Percentiles rank a stretch among this genome's conserved stretches.
Evolutionary conservation across 805 yeast species (phyloP).

Genomic region (Candida broadrunensis): DNA sequence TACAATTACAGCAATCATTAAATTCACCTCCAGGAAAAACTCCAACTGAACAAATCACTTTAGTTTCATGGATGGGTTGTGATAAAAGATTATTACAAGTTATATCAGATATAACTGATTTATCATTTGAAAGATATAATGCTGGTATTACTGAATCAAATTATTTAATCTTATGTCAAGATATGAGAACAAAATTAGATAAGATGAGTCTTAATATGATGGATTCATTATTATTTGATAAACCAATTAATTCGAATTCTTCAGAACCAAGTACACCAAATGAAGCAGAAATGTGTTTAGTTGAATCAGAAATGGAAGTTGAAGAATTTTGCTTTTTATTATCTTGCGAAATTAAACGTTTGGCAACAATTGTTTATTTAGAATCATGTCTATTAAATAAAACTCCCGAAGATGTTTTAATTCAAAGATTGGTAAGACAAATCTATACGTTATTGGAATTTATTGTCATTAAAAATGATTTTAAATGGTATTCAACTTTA

Average conservation of each 20-base stretch:
- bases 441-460: constrained; percentile 18
- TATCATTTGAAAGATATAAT: constrained; percentile 23
- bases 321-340: constrained; percentile 25
- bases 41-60: constrained; percentile 3
- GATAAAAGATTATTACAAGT: constrained; percentile 19
- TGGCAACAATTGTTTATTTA: constrained; percentile 20
- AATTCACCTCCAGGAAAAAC: background rate
- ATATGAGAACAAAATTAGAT: constrained; percentile 13
- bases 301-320: constrained; percentile 6
- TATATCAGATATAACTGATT: constrained; percentile 29
- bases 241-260: background rate
- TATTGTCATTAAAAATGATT: constrained; percentile 22
- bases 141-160: constrained; percentile 10
- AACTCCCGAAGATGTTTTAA: constrained; percentile 17
- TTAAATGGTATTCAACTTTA: constrained; percentile 27
- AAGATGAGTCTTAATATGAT: constrained; percentile 11
- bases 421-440: constrained; percentile 13
- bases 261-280: background rate
- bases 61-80: constrained; percentile 33
- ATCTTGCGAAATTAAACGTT: constrained; percentile 24
- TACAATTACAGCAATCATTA: background rate
- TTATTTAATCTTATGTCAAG: constrained; percentile 12
- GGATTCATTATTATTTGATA: constrained; percentile 8
- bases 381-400: constrained; percentile 24
- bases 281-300: background rate